Conservation (phyloP, 208 protist genomes). For the Wallacemonas sp. region DNA sequence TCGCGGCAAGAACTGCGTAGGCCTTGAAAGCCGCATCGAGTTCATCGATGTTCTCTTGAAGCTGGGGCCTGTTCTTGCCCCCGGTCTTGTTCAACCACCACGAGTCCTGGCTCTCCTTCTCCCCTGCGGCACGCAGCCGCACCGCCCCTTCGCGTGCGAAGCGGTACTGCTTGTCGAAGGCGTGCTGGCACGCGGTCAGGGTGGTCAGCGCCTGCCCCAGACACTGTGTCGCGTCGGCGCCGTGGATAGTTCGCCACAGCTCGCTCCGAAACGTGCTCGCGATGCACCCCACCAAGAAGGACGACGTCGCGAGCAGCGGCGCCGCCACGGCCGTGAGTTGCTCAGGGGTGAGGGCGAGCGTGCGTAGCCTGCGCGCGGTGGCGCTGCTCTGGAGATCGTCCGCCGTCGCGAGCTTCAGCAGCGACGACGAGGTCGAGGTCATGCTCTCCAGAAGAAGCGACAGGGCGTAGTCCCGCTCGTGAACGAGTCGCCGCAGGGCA, state of each 20-base stretch:
- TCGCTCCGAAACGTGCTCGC: slow-evolving; percentile 25
- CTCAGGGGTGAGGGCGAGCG: slow-evolving; percentile 4
- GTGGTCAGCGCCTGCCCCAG: neutral
- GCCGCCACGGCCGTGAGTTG: slow-evolving; percentile 9
- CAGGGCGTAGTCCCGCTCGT: slow-evolving; percentile 17
- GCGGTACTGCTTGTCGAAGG: slow-evolving; percentile 14
- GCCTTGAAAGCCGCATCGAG: slow-evolving; percentile 2
- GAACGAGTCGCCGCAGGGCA: neutral
- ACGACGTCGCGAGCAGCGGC: slow-evolving; percentile 24
- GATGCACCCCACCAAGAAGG: slow-evolving; percentile 29
- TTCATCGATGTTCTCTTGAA: slow-evolving; percentile 9
- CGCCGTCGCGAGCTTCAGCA: neutral
- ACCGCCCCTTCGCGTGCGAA: neutral
- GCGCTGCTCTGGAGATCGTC: slow-evolving; percentile 15
- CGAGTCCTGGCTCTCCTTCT: neutral
- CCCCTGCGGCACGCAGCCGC: neutral
- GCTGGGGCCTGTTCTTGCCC: neutral
- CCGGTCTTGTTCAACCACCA: slow-evolving; percentile 14
- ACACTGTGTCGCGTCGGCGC: slow-evolving; percentile 4
- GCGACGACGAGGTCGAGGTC: slow-evolving; percentile 2
- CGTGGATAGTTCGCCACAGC: slow-evolving; percentile 11
- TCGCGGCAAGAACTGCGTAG: neutral
- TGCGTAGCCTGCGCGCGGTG: neutral
- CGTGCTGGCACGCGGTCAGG: slow-evolving; percentile 6
- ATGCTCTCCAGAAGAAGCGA: slow-evolving; percentile 26